Evolutionary conservation across 2,329 filamentous ascomycete genomes (phyloP).

Genomic region (Periconia digitata): DNA sequence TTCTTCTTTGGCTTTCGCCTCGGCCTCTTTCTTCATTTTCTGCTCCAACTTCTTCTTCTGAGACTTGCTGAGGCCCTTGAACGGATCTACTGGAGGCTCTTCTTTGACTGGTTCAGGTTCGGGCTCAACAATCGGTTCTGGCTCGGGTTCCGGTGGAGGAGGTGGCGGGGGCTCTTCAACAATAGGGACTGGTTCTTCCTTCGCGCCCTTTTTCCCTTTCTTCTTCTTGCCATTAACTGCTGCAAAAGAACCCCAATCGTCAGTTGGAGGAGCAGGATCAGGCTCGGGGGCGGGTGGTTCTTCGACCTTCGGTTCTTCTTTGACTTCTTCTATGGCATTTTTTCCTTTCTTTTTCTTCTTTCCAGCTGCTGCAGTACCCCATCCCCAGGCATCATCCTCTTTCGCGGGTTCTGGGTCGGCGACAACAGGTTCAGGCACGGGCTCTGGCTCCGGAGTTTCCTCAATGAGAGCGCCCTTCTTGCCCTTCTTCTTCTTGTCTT

Average conservation of each 20-base stretch:
- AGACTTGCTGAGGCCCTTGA: constrained; percentile 30
- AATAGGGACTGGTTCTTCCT: constrained; percentile 16
- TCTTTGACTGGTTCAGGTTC: constrained; percentile 48
- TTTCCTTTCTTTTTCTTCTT: constrained; percentile 37
- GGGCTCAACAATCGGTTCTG: constrained; percentile 38
- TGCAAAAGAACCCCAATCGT: constrained; percentile 19
- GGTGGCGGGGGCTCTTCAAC: constrained; percentile 14
- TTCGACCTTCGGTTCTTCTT: constrained; percentile 18
- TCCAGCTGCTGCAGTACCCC: constrained; percentile 14
- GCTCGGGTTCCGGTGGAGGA: constrained; percentile 11
- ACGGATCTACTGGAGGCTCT: constrained; percentile 35
- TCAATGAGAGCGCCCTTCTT: constrained; percentile 29
- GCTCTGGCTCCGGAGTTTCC: constrained; percentile 22
- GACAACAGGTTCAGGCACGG: constrained; percentile 27
- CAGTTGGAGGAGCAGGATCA: constrained; percentile 14
- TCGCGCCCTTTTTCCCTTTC: constrained; percentile 26
- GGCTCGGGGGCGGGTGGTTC: constrained; percentile 21
- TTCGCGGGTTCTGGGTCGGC: constrained; percentile 34
- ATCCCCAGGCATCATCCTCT: constrained; percentile 35
- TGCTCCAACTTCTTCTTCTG: constrained; percentile 33
- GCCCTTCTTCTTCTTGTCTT: constrained; percentile 41
- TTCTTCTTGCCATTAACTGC: constrained; percentile 14
- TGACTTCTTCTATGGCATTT: constrained; percentile 17
- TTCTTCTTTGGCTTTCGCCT: constrained; percentile 24
- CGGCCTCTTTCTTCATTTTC: constrained; percentile 42